Evolutionary conservation across 2,329 filamentous ascomycete genomes (phyloP).

Genomic region (Pseudocercospora fuligena): DNA sequence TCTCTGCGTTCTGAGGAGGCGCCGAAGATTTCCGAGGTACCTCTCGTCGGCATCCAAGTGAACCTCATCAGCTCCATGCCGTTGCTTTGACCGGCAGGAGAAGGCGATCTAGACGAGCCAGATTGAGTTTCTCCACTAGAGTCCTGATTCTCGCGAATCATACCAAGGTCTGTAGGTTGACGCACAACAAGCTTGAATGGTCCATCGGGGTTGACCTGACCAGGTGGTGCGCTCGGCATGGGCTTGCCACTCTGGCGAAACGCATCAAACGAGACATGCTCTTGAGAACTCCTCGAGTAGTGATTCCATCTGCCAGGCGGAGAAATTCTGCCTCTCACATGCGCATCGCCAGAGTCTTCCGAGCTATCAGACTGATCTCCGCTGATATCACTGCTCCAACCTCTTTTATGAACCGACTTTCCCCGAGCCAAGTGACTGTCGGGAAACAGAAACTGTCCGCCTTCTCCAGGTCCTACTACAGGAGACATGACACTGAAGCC

Average conservation of each 20-base stretch:
- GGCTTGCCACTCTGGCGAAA: conserved; percentile 7
- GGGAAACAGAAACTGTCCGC: conserved; percentile 29
- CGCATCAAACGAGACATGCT: conserved; percentile 13
- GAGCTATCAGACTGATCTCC: conserved; percentile 42
- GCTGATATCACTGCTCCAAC: conserved; percentile 42
- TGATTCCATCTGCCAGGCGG: conserved; percentile 27
- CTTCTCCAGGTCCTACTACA: conserved; percentile 26
- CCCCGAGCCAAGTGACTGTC: conserved; percentile 29
- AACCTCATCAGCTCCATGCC: conserved; percentile 23
- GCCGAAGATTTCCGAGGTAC: conserved; percentile 29
- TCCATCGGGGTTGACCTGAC: conserved; percentile 4
- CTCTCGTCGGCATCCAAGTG: conserved; percentile 25
- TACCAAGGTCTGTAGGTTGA: conserved; percentile 26
- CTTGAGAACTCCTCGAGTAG: conserved; percentile 13
- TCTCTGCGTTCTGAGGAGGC: conserved; percentile 22
- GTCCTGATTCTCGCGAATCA: conserved; percentile 25
- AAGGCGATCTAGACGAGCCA: conserved; percentile 30
- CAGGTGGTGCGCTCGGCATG: neutral
- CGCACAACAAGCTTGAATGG: conserved; percentile 30
- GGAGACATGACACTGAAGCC: conserved; percentile 34
- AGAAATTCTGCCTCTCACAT: conserved; percentile 19
- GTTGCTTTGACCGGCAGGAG: conserved; percentile 19
- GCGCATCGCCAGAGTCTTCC: conserved; percentile 30
- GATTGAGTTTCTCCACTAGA: conserved; percentile 30
- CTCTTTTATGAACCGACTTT: conserved; percentile 34